Evolutionary conservation across 495 filamentous ascomycete genomes (phyloP).

Genomic region (Aspergillus homomorphus): DNA sequence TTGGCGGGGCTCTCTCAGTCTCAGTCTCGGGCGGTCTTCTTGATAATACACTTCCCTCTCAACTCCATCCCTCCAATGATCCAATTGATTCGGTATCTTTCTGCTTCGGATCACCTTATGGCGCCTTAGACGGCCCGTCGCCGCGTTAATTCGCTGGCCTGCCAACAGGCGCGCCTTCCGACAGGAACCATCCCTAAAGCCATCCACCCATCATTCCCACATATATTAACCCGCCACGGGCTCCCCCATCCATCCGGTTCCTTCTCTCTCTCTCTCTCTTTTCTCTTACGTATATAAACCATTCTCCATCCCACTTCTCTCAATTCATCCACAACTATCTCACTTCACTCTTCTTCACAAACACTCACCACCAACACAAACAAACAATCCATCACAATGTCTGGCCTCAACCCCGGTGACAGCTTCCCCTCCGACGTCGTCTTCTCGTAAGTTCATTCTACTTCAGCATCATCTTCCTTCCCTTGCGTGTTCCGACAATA

Average conservation of each 20-base stretch:
- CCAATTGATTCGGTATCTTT: constrained; percentile 46
- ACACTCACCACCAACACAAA: constrained; percentile 12
- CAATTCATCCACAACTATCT: constrained; percentile 9
- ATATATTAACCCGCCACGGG: constrained; percentile 23
- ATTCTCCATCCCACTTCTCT: constrained; percentile 10
- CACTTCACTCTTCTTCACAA: constrained; percentile 11
- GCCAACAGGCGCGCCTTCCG: constrained; percentile 13
- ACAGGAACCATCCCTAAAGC: constrained; percentile 17
- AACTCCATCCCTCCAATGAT: constrained; percentile 23
- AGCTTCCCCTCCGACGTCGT: constrained; percentile 74
- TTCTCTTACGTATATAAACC: constrained; percentile 12
- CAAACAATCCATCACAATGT: constrained; percentile 51
- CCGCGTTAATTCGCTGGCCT: constrained; percentile 14
- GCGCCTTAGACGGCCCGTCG: constrained; percentile 16
- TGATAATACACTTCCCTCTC: constrained; percentile 24
- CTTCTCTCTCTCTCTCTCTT: constrained; percentile 10
- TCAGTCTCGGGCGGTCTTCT: constrained; percentile 42
- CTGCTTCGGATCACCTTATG: constrained; percentile 42
- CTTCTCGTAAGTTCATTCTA: constrained; percentile 58
- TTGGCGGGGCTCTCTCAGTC: constrained; percentile 17
- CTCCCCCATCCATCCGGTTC: constrained; percentile 8
- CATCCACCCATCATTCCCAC: neutral
- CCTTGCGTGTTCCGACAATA: constrained; percentile 7
- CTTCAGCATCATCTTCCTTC: constrained; percentile 10
- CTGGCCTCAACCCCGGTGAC: constrained; percentile 74